phyloP scores from a whole-genome alignment of 306 rosid genomes.

The Cyclanthera cordifolia region DNA sequence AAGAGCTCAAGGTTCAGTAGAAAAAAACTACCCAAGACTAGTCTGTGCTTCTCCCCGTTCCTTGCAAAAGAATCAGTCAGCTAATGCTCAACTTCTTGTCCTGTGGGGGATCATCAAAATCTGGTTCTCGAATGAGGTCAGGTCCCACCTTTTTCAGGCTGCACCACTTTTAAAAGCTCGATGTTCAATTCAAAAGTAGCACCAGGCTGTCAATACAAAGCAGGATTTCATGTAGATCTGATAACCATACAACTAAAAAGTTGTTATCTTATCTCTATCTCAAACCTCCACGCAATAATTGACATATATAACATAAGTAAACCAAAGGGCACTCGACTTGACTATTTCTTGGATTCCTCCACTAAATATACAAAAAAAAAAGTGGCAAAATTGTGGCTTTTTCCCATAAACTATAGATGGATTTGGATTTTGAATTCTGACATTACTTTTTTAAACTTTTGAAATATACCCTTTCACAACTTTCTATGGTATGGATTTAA shows the following conservation, averaged over 20 bases:
- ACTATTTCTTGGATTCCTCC: slow-evolving; percentile 4
- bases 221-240: slow-evolving; percentile 14
- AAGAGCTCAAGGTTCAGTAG: not conserved
- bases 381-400: not conserved
- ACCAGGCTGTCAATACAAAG: slow-evolving; percentile 68
- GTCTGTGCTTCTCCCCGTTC: not conserved
- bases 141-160: slow-evolving; percentile 31
- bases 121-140: not conserved
- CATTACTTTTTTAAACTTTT: not conserved
- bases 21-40: not conserved
- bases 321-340: slow-evolving; percentile 3
- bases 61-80: slow-evolving; percentile 1
- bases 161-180: slow-evolving; percentile 60
- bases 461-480: not conserved
- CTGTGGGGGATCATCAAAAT: not conserved
- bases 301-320: slow-evolving; percentile 6
- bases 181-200: slow-evolving; percentile 74
- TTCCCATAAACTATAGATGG: not conserved
- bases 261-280: slow-evolving; percentile 2
- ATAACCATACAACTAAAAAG: not conserved
- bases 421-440: not conserved
- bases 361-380: not conserved
- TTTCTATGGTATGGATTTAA: not conserved
- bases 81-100: slow-evolving; percentile 11
- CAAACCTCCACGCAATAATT: slow-evolving; percentile 4